These are phyloP conservation scores for Thalassiosira hispida DNA, from an alignment of 352 stramenopile species.

Conservation along the genomic window DNA sequence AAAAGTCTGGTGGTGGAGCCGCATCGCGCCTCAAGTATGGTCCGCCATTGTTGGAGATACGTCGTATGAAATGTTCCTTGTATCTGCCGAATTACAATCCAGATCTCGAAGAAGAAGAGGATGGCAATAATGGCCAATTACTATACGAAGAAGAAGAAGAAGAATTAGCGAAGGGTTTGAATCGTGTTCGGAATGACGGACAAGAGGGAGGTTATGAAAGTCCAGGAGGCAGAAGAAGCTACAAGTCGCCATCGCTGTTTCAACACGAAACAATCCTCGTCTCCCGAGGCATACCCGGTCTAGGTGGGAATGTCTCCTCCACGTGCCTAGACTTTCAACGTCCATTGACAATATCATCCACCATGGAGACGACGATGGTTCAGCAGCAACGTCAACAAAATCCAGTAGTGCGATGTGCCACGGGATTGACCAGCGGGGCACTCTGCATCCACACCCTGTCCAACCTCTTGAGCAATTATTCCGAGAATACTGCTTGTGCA, in stretches of 20 bases:
- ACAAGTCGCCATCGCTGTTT: background rate
- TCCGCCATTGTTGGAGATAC: constrained; percentile 50
- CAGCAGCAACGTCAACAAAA: no score
- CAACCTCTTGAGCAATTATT: constrained; percentile 19
- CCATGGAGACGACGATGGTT: background rate
- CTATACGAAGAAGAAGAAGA: background rate
- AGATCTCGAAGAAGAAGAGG: background rate
- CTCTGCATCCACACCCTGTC: constrained; percentile 69
- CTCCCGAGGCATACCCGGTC: constrained; percentile 61
- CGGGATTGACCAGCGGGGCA: constrained; percentile 67
- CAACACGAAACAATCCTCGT: constrained; percentile 47
- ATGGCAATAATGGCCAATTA: background rate
- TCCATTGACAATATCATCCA: background rate
- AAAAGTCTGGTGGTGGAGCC: no score
- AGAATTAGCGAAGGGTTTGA: background rate
- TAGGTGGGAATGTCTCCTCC: constrained; percentile 60
- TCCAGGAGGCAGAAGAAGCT: no score
- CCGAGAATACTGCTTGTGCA: constrained; percentile 13
- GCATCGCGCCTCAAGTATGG: constrained; percentile 23
- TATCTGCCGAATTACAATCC: background rate
- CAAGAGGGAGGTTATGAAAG: no score
- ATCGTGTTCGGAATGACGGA: background rate
- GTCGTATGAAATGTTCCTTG: constrained; percentile 35
- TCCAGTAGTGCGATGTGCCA: constrained; percentile 59
- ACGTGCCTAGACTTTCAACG: constrained; percentile 72